Percentiles rank a stretch among this genome's conserved stretches.
Conservation (phyloP, 2,329 filamentous ascomycete genomes). For the Pseudogymnoascus verrucosus region DNA sequence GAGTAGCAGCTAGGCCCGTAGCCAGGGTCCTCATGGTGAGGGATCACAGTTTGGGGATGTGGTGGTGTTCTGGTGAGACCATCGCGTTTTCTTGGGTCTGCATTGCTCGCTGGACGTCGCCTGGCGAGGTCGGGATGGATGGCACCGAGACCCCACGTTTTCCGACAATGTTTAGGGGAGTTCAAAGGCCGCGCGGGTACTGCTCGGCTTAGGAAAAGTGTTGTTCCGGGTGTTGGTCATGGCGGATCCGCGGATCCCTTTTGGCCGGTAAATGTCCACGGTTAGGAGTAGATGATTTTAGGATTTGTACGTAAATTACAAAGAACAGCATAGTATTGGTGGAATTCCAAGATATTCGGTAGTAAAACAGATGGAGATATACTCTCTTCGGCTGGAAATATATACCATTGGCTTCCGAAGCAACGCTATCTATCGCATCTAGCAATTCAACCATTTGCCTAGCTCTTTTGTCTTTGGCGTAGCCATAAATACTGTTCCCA, state of each 20-base stretch:
- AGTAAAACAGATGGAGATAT: not conserved
- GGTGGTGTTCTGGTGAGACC: not conserved
- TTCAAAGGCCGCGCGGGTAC: not conserved
- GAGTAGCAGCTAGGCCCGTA: not conserved
- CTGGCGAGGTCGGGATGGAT: not conserved
- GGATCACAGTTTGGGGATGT: not conserved
- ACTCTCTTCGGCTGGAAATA: not conserved
- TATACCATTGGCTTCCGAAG: not conserved
- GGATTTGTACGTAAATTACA: too few species aligned
- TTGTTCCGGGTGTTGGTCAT: not conserved
- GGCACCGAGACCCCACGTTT: not conserved
- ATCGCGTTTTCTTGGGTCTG: not conserved
- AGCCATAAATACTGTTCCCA: conserved; percentile 2
- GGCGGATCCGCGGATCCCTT: too few species aligned
- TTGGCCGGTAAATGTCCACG: too few species aligned
- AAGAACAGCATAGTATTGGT: too few species aligned
- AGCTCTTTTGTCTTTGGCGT: not conserved
- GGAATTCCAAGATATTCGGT: not conserved
- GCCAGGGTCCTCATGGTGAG: conserved; percentile 4
- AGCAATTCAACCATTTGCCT: conserved; percentile 1
- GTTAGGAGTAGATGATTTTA: too few species aligned
- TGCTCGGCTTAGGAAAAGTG: not conserved
- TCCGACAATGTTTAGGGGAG: not conserved
- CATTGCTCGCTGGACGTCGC: not conserved
- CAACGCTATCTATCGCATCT: conserved; percentile 4